These are phyloP conservation scores for Trichothecium sympodiale DNA, from an alignment of 2,329 filamentous ascomycete genomes.

Conservation along the genomic window DNA sequence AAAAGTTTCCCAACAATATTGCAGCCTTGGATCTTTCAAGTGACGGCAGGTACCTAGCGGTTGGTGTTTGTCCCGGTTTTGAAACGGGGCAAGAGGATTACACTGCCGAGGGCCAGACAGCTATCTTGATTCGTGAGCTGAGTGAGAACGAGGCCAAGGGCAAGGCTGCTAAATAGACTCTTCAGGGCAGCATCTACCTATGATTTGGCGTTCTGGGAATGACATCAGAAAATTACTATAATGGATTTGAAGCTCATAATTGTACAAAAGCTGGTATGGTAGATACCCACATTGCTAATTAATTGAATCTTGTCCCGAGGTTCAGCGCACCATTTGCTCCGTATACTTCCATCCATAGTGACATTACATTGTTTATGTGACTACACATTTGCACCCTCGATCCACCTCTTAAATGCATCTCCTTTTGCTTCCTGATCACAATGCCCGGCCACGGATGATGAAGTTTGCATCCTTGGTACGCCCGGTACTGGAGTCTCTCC, in stretches of 20 bases:
- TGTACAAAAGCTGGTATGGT: neutral
- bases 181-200: neutral
- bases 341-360: too few species aligned
- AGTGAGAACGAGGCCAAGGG: conserved; percentile 80
- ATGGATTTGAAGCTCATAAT: neutral
- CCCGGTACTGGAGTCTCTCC: too few species aligned
- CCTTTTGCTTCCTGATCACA: too few species aligned
- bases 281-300: neutral
- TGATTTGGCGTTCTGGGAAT: neutral
- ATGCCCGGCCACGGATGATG: too few species aligned
- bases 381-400: too few species aligned
- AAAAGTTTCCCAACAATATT: conserved; percentile 69
- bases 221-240: neutral
- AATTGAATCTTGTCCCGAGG: neutral
- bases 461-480: too few species aligned
- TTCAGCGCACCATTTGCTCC: too few species aligned
- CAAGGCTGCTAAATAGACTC: conserved; percentile 58
- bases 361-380: too few species aligned
- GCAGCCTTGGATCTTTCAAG: conserved; percentile 66
- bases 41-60: conserved; percentile 67
- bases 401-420: too few species aligned
- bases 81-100: conserved; percentile 80
- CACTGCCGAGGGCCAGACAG: conserved; percentile 58
- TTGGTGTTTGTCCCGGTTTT: conserved; percentile 77
- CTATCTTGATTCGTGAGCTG: conserved; percentile 73